phyloP scores from a whole-genome alignment of 2,329 filamentous ascomycete species.

The Tolypocladium album region DNA sequence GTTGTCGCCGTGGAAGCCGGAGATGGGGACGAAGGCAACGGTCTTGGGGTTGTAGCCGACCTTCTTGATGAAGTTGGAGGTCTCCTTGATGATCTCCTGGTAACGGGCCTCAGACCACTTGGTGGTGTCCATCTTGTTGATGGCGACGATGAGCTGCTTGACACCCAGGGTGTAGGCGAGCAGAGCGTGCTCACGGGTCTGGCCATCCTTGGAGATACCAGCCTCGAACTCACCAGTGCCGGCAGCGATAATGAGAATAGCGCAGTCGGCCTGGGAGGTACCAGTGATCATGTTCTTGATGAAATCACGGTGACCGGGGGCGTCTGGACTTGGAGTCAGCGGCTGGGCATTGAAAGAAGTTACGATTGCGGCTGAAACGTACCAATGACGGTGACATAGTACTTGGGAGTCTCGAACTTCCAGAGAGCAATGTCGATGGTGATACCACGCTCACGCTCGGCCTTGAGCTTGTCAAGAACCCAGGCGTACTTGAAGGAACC shows the following conservation, averaged over 20 bases:
- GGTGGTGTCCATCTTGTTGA: conserved; percentile 99
- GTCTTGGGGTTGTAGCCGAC: conserved; percentile 99
- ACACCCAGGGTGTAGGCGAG: conserved; percentile 99
- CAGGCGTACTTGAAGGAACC: conserved; percentile 99
- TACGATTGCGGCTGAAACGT: conserved; percentile 25
- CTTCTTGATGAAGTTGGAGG: conserved; percentile 99
- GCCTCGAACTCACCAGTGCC: conserved; percentile 99
- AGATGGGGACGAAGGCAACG: conserved; percentile 98
- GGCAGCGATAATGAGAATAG: conserved; percentile 99
- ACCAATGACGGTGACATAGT: conserved; percentile 97
- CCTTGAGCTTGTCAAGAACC: conserved; percentile 99
- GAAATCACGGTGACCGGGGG: conserved; percentile 99
- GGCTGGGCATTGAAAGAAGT: neutral
- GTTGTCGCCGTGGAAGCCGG: conserved; percentile 99
- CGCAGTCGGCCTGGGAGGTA: conserved; percentile 99
- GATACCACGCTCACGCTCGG: conserved; percentile 99
- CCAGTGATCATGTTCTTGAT: conserved; percentile 99
- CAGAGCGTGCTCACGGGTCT: conserved; percentile 99
- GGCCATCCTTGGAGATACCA: conserved; percentile 99
- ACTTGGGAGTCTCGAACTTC: conserved; percentile 99
- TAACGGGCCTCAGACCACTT: conserved; percentile 95
- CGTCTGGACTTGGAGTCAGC: conserved; percentile 46
- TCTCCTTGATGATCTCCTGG: conserved; percentile 99
- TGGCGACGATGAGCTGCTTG: conserved; percentile 99
- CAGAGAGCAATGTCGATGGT: conserved; percentile 99